Conservation (phyloP, 129 eudicot genomes). For the Arctium lappa region DNA sequence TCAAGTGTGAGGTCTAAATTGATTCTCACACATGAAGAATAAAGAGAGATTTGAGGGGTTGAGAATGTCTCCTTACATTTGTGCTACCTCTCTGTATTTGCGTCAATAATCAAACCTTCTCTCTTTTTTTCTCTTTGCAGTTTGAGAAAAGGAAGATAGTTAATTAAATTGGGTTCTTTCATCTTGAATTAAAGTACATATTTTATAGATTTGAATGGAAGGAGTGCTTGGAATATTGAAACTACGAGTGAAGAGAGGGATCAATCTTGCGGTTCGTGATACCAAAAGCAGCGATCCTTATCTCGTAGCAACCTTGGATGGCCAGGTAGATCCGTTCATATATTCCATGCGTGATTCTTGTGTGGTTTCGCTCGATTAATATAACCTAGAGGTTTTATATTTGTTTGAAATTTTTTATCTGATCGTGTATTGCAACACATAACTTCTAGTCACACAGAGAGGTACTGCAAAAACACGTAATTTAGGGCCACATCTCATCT, state of each 20-base stretch:
- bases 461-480: not conserved
- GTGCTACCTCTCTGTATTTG: not conserved
- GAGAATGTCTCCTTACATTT: conserved; percentile 10
- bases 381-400: not conserved
- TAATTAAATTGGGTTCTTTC: not conserved
- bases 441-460: not conserved
- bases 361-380: not conserved
- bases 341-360: no score
- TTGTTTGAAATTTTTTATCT: not conserved
- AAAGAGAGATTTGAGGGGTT: conserved; percentile 19
- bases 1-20: conserved; percentile 6
- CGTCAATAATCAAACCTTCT: not conserved
- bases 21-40: not conserved
- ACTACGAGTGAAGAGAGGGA: conserved; percentile 44
- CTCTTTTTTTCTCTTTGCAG: not conserved
- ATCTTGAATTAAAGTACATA: not conserved
- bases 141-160: not conserved
- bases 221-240: conserved; percentile 41
- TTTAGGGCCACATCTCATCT: no score
- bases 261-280: conserved; percentile 63
- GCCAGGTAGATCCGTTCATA: conserved; percentile 10
- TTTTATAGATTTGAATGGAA: conserved; percentile 30
- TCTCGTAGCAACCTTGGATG: conserved; percentile 37
- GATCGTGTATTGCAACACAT: not conserved
- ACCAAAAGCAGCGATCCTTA: conserved; percentile 61